Base-by-base conservation (phyloP, 306 rosid species). In the Acacia acuminata region DNA sequence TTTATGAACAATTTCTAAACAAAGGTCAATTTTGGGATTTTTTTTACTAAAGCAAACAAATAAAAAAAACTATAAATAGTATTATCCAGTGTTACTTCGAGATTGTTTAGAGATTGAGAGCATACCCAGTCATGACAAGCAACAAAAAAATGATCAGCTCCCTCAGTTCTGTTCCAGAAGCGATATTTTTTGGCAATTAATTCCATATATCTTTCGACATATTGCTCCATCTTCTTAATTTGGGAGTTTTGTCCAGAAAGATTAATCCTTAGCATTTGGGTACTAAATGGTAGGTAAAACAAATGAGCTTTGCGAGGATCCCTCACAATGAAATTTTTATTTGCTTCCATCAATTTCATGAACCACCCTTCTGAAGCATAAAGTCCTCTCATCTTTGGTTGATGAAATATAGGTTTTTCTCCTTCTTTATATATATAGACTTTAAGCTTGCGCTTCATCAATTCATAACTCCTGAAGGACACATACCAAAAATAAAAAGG, bases 341-440 rank as follows among this genome's bases (percentile, higher is more conserved):
- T 95, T 75, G 86, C 82, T 71, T 93, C 93, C 79, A 93, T 86
- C 79, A 92, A 83, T 83, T 92, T 95, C 97, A 93, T 91, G 88
- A 95, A 95, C 98, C 98, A 93, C 6, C 98, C 98, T 79, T 95
- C 98, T 4, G 98, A 91, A 66, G 98, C 98, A 84, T 94, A 94
- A 77, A 94, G 68, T 67, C 98, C 98, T 73, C 90, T 89, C 93
- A 88, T 85, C 82, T 60, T 78, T n/a, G 98, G 95, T 86, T 89
- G 92, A 86, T 94, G 98, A 80, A 91, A 94, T 81, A 91, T 71
- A 2, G 98, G 98, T 80, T 88, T 93, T 58, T 88, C 90, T 71
- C 98, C 98, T 80, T 93, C 98, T 77, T 72, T 89, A 63, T 93
- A 94, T 80, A 93, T 61, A 79, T 90, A 94, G n/a, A 94, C 89